A percentile compares a stretch with the other conserved stretches of the same genome.
Evolutionary conservation across 768 basidiomycete genomes (phyloP).

Genomic region (Pulveroboletus sp.): DNA sequence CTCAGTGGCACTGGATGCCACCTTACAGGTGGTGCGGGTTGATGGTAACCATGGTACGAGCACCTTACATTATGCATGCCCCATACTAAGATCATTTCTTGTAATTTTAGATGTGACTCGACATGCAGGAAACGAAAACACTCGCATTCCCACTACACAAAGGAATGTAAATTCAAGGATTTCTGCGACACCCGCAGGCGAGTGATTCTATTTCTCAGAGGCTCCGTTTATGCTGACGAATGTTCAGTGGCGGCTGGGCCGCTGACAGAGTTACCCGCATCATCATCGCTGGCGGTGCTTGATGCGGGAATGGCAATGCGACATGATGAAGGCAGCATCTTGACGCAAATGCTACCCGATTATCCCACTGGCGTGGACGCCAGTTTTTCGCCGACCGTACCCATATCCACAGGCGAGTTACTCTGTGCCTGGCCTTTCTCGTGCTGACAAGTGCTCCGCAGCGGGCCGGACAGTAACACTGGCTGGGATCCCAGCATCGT

Average conservation of each 20-base stretch:
- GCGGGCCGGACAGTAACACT: too few species aligned
- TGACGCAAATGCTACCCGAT: neutral
- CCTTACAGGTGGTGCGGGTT: constrained; percentile 5
- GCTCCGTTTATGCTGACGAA: neutral
- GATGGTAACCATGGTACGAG: too few species aligned
- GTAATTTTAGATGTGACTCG: neutral
- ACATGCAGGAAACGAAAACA: neutral
- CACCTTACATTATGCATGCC: neutral
- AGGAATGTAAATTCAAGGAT: neutral
- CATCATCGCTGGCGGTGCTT: neutral
- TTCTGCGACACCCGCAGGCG: constrained; percentile 9
- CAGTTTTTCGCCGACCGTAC: neutral
- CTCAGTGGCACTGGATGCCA: constrained; percentile 13
- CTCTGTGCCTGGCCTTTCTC: neutral
- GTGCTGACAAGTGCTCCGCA: constrained; percentile 8
- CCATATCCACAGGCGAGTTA: neutral
- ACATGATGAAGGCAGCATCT: neutral
- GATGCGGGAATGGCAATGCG: neutral
- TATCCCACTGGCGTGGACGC: constrained; percentile 1
- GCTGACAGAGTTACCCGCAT: neutral
- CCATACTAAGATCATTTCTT: neutral
- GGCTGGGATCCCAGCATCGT: neutral
- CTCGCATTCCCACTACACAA: neutral
- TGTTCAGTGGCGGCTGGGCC: neutral
- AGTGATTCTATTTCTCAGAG: neutral